phyloP scores from a whole-genome alignment of 139 green algal species.

The Volvox africanus region DNA sequence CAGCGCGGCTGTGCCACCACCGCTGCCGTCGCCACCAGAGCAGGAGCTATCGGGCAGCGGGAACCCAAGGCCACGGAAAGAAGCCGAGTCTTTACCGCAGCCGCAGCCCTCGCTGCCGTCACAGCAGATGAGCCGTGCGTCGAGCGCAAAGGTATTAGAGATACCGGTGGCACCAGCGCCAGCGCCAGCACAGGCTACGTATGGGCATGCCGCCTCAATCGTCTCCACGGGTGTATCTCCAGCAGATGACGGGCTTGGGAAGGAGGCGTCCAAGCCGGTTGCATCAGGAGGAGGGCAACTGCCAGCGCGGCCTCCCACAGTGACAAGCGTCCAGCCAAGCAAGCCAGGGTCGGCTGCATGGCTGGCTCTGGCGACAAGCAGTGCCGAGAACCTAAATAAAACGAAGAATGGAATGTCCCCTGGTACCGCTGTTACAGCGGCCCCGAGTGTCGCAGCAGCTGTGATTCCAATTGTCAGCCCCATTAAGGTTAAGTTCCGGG shows the following conservation, averaged over 20 bases:
- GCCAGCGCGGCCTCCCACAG: not conserved
- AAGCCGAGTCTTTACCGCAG: too few relatives aligned
- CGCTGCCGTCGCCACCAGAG: too few relatives aligned
- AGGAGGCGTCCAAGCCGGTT: not conserved
- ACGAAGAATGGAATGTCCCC: not conserved
- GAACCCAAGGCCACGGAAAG: too few relatives aligned
- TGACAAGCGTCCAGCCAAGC: not conserved
- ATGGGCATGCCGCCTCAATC: not conserved
- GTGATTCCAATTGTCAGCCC: not conserved
- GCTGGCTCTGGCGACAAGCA: not conserved
- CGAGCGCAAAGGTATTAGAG: too few relatives aligned
- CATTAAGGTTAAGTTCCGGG: constrained; percentile 43
- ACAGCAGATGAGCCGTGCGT: too few relatives aligned
- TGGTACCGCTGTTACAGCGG: not conserved
- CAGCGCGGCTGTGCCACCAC: too few relatives aligned
- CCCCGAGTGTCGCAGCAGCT: not conserved
- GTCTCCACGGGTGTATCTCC: not conserved
- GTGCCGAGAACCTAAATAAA: not conserved
- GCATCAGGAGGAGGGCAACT: too few relatives aligned
- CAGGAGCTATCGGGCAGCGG: too few relatives aligned
- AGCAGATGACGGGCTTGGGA: not conserved
- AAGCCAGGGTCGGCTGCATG: not conserved
- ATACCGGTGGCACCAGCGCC: too few relatives aligned
- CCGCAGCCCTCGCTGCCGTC: too few relatives aligned
- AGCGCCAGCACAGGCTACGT: too few relatives aligned